These are phyloP conservation scores for Anisodus tanguticus DNA, from an alignment of 257 asterid genomes.

Conservation along the genomic window DNA sequence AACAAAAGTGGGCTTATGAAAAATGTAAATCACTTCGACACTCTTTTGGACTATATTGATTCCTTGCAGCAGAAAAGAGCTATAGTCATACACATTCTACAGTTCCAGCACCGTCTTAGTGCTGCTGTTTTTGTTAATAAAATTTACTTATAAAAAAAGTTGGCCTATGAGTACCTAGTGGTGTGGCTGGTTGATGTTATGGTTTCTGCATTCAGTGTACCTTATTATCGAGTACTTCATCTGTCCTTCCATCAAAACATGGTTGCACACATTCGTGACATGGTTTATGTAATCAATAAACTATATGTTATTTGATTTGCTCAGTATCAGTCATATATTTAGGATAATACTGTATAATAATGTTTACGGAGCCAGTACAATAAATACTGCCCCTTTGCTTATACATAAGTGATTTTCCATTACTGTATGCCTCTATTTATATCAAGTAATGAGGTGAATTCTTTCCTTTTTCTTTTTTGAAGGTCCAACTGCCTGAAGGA, in stretches of 20 bases:
- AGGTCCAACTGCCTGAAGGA: conserved; percentile 64
- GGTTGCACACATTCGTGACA: neutral
- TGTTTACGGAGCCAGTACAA: neutral
- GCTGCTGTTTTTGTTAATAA: neutral
- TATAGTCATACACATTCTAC: neutral
- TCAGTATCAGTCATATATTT: neutral
- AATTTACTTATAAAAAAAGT: neutral
- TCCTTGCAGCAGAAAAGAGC: neutral
- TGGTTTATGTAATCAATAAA: neutral
- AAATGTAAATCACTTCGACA: neutral
- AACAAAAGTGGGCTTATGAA: neutral
- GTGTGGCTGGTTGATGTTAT: neutral
- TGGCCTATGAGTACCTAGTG: neutral
- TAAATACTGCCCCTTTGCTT: neutral
- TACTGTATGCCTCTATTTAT: conserved; percentile 20
- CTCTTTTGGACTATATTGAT: neutral
- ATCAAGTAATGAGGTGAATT: conserved; percentile 33
- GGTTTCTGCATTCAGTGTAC: neutral
- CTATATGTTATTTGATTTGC: neutral
- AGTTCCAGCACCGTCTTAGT: neutral
- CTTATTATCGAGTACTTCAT: neutral
- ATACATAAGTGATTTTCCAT: neutral
- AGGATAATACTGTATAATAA: neutral
- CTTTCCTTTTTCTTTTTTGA: conserved; percentile 41
- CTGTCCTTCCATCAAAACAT: neutral